Base-by-base conservation (phyloP, 2,329 filamentous ascomycete species). In the Penicillium palitans region DNA sequence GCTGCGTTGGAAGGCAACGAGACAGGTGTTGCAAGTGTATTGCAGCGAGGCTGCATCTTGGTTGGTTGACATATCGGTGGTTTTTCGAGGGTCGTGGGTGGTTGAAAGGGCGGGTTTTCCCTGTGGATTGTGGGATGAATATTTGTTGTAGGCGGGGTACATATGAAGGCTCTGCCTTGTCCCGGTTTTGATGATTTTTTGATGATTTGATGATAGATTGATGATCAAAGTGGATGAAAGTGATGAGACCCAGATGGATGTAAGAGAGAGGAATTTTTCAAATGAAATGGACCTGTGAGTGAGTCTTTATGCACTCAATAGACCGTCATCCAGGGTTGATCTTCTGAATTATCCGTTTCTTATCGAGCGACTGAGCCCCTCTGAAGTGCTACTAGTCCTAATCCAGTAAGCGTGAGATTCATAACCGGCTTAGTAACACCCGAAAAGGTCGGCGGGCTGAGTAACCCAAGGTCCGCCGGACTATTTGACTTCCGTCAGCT, bases 21-120 rank as follows among this genome's bases (percentile, higher is more conserved):
- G 91, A 74, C 95, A 99, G 58, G 93, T 95, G 78, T 98, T 99
- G 86, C 95, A 99, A 56, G 93, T 98, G 79, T 93, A 99, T 2
- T 95, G 93, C 74, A 97, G 91, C 21, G 61, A 59, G 35, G 31
- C 66, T 55, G 71, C 73, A 61, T 74, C 70, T 40, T 61, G 57
- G 19, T 54, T 57, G 35, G 54, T 62, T 29, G 62, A 73, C 64
- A 70, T 70, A 33, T 31, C 49, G 42, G 42, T 55, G 29, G 44
- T 52, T 44, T 41, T 41, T 56, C 10, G 47, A 35, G 25, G 25
- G 15, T 54, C 31, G 40, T 48, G 42, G 51, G 33, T 25, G 17
- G 53, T 59, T 37, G 49, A 52, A 57, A 44, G 42, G 60, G 61
- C 35, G 52, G 52, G 51, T 47, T 44, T 57, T 44, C 29, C 42